These are phyloP conservation scores for Cytospora paraplurivora DNA, from an alignment of 2,329 filamentous ascomycete species.

Conservation along the genomic window DNA sequence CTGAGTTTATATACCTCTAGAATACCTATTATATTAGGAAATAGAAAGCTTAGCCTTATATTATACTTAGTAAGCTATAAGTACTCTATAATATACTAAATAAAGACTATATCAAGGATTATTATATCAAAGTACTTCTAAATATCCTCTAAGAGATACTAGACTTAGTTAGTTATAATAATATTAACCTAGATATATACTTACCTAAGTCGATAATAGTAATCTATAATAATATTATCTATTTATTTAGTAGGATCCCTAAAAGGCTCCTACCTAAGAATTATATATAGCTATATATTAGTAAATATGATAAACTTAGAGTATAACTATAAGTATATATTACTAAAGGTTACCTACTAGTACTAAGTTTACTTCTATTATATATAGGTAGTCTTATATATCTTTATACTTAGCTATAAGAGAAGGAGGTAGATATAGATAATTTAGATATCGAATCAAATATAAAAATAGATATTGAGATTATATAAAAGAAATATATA, in stretches of 20 bases:
- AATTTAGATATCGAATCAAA: not conserved
- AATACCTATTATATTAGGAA: not conserved
- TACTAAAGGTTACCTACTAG: not conserved
- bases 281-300: not conserved
- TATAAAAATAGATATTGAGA: not conserved
- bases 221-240: not conserved
- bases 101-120: not conserved
- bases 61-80: not conserved
- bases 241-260: not conserved
- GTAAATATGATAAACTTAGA: not conserved
- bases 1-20: not conserved
- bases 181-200: not conserved
- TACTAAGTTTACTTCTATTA: not conserved
- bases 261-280: not conserved
- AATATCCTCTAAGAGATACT: not conserved
- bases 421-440: not conserved
- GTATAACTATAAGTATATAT: not conserved
- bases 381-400: not conserved
- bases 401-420: not conserved
- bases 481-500: not conserved
- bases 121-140: not conserved
- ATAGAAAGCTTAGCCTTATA: not conserved
- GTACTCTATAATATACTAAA: not conserved
- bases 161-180: not conserved
- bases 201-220: not conserved